Evolutionary conservation across 2,329 filamentous ascomycete species (phyloP), one percentile per base, ranked within the genome.

Genomic region (Didymella pinodella): DNA sequence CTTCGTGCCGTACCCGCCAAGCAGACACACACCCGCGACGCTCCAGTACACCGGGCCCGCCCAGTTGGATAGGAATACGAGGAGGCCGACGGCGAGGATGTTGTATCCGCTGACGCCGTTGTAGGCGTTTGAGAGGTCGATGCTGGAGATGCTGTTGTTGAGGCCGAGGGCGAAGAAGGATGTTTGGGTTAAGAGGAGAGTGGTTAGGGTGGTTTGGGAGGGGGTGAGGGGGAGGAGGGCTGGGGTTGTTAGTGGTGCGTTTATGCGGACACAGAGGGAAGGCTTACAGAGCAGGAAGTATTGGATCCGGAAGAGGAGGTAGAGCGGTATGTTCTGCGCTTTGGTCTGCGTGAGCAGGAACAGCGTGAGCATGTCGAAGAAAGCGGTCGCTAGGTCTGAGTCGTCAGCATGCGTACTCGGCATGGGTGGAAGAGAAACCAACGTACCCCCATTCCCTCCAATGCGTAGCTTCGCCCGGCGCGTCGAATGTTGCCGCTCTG

Each of bases 51-150:
- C 85, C 0, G 93, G 88, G 0, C 90, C 95, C 0, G 92, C 88
- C 93, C 94, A 99, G 75, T 99, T 99, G 67, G 90, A 87, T 7
- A 92, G 75, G 71, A 97, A 97, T 2, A 93, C 93, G 50, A 99
- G 82, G 3, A 91, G 62, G 0, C 92, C 95, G 16, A 99, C 95
- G 16, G 88, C 84, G n/a, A 87, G 63, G 62, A 95, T 83, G 71
- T 91, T 93, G 81, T 96, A 99, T 55, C 84, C 86, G 48, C 84
- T 85, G 36, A 99, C 84, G 62, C 95, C 95, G 70, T 99, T 99
- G 79, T 99, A 99, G 0, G 93, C 93, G 73, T 90, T 96, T 6
- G 92, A 96, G 20, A 99, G 85, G 72, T 98, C 93, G 68, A 99
- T 87, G n/a, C 91, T 94, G 12, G 93, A 96, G 66, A 99, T 97